A percentile compares a stretch with the other conserved stretches of the same genome.
Conservation (phyloP, 441 rosid species). For the Gossypium schwendimanii region DNA sequence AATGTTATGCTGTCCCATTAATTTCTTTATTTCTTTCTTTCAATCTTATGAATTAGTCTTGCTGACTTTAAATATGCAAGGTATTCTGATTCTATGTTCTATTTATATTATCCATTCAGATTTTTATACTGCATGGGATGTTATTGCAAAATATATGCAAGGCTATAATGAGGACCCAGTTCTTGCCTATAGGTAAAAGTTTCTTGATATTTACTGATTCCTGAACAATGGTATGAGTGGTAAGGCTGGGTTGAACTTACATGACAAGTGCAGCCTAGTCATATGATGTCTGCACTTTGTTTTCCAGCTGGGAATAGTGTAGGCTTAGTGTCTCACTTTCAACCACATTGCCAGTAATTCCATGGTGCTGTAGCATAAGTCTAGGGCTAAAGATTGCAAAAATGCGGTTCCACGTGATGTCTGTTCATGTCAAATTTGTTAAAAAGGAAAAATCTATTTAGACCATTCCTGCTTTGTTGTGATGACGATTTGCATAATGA, state of each 20-base stretch:
- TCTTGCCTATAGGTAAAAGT: constrained; percentile 64
- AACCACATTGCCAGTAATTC: constrained; percentile 1
- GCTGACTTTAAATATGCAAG: constrained; percentile 6
- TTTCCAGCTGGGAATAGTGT: not conserved
- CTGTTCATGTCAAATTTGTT: not conserved
- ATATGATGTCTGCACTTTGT: not conserved
- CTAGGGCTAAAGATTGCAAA: not conserved
- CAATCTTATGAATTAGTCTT: not conserved
- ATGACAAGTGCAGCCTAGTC: not conserved
- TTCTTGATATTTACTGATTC: constrained; percentile 8
- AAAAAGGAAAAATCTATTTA: not conserved
- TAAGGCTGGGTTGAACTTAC: not conserved
- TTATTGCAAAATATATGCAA: constrained; percentile 52
- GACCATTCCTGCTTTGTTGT: not conserved
- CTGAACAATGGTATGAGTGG: not conserved
- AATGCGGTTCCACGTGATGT: not conserved
- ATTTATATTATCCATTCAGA: constrained; percentile 37
- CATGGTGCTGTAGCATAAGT: not conserved
- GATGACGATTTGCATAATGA: not conserved
- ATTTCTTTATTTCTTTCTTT: not conserved
- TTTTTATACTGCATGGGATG: constrained; percentile 95
- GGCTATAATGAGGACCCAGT: constrained; percentile 47
- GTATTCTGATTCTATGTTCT: constrained; percentile 9
- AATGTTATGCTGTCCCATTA: not conserved
- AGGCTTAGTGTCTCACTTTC: constrained; percentile 6